These are phyloP conservation scores for Murraya paniculata DNA, from an alignment of 345 rosid species.

Conservation along the genomic window DNA sequence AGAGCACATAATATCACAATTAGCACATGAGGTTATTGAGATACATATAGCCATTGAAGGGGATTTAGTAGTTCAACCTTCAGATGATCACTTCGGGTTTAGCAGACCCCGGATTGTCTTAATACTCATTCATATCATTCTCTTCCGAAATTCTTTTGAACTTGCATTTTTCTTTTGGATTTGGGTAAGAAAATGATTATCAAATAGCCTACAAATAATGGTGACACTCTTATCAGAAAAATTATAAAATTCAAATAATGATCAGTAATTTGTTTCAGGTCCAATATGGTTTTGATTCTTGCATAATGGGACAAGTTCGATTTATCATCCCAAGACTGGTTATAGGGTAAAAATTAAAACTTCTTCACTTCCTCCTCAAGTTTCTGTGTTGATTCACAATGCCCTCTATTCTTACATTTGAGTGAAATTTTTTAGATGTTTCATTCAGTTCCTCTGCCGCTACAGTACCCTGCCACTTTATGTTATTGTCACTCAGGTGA, in stretches of 20 bases:
- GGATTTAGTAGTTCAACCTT: constrained; percentile 7
- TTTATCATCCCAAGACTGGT: constrained; percentile 6
- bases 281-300: constrained; percentile 5
- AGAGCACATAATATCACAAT: constrained; percentile 12
- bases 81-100: constrained; percentile 19
- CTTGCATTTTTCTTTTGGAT: constrained; percentile 13
- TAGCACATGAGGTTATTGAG: constrained; percentile 3
- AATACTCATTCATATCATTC: constrained; percentile 5
- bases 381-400: not conserved
- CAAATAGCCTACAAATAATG: too few relatives aligned
- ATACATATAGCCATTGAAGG: constrained; percentile 14
- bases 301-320: not conserved
- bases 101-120: not conserved
- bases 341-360: not conserved
- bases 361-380: not conserved
- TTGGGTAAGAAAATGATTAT: not conserved
- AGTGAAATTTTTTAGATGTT: not conserved
- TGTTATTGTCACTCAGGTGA: constrained; percentile 10
- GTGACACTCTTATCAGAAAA: not conserved
- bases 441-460: constrained; percentile 14
- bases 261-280: not conserved
- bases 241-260: too few relatives aligned
- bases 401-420: not conserved
- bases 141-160: constrained; percentile 16
- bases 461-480: constrained; percentile 15